Evolutionary conservation across 257 asterid species (phyloP), one percentile per base, ranked within the genome.

Genomic region (Verbena officinalis): DNA sequence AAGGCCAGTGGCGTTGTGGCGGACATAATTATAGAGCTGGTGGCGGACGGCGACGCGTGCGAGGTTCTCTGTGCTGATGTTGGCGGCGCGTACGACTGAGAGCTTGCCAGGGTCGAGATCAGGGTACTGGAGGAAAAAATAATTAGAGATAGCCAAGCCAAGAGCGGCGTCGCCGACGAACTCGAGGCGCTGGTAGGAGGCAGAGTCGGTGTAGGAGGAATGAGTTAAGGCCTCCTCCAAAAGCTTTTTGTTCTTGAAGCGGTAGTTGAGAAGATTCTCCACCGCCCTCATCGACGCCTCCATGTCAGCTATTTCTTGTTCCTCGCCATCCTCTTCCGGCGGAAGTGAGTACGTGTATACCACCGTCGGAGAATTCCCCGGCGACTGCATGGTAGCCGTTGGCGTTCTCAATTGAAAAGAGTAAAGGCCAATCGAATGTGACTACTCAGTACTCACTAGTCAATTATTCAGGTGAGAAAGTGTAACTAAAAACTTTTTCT

Each of bases 141-240:
- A 73, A 59, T 80, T 87, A 1, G 92, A 54, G 10, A 93, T 5
- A 5, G 87, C 95, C 31, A 81, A 64, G 2, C 87, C 91, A 0
- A 93, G 56, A 14, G 81, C 96, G 7, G 87, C 84, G 52, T 87
- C 96, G 10, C 99, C 97, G n/a, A 93, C 61, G 64, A 87, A 84
- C 74, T 90, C 97, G 13, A 93, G 96, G 22, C 99, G 87, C 59
- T 93, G 83, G 61, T 93, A 93, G 14, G 94, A 90, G 11, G 80
- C 51, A 0, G 95, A 78, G 1, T 44, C 79, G 10, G 74, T 43
- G 80, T 59, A 87, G 3, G 99, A 93, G 14, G 97, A 60, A 69
- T 87, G 99, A 4, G 96, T 87, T 13, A 93, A 55, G 7, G 97
- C 94, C 7, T 84, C 95, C 58, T 86, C 92, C 0, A 93, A 81